phyloP scores from a whole-genome alignment of 192 early-diverging fungal genomes.

The Umbelopsis vinacea region DNA sequence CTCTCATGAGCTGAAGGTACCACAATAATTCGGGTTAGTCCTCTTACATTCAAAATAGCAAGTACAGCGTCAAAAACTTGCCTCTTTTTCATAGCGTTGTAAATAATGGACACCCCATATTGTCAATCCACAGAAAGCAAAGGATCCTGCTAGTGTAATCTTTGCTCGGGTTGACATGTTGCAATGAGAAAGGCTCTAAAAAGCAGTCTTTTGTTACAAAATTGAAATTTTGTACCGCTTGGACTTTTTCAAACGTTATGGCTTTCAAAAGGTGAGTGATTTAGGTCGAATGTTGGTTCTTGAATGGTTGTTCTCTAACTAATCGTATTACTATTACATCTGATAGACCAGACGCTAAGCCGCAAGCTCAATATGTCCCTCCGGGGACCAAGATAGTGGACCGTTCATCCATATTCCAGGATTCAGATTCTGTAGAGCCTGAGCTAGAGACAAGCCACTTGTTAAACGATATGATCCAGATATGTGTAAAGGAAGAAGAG shows the following conservation, averaged over 20 bases:
- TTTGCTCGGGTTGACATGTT: constrained; percentile 43
- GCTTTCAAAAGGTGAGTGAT: constrained; percentile 4
- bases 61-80: background rate
- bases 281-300: background rate
- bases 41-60: background rate
- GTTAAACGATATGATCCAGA: background rate
- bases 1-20: constrained; percentile 7
- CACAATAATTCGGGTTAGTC: background rate
- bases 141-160: constrained; percentile 35
- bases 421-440: background rate
- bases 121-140: constrained; percentile 36
- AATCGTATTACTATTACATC: background rate
- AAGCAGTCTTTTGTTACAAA: background rate
- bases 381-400: constrained; percentile 5
- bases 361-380: constrained; percentile 9
- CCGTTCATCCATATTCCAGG: background rate
- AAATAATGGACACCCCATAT: constrained; percentile 41
- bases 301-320: background rate
- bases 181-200: background rate
- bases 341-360: constrained; percentile 7
- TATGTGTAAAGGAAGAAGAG: background rate
- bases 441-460: background rate
- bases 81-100: constrained; percentile 40
- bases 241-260: background rate
- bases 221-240: too few relatives aligned